A percentile compares a stretch with the other conserved stretches of the same genome.
phyloP scores from a whole-genome alignment of 1,139 yeast species.

The Candida albicans region DNA sequence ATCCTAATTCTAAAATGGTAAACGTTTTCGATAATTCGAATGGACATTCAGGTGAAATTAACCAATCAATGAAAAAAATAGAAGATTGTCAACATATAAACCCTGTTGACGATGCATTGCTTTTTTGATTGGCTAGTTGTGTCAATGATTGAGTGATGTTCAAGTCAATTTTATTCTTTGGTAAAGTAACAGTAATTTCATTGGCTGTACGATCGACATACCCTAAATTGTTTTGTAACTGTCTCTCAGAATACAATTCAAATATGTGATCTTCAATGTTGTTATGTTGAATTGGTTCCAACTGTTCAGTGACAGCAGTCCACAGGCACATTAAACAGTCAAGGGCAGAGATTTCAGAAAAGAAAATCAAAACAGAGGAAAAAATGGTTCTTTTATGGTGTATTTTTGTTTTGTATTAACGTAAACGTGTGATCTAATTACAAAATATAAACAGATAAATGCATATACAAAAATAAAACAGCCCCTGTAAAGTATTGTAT shows the following conservation, averaged over 20 bases:
- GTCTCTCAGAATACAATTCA: constrained; percentile 43
- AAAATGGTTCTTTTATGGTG: neutral
- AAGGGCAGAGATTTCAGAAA: neutral
- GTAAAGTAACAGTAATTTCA: constrained; percentile 32
- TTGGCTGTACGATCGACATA: constrained; percentile 40
- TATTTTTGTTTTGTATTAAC: no score
- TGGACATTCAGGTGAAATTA: constrained; percentile 10
- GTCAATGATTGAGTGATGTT: constrained; percentile 44
- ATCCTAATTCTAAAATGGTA: constrained; percentile 59
- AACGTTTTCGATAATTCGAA: constrained; percentile 13
- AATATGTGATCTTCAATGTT: constrained; percentile 45
- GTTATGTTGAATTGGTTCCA: constrained; percentile 9
- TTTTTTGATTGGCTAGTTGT: constrained; percentile 36
- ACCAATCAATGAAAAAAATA: constrained; percentile 55
- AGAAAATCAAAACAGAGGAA: neutral
- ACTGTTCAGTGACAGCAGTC: constrained; percentile 1
- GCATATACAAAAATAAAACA: no score
- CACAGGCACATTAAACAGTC: neutral
- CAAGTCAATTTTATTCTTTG: constrained; percentile 29
- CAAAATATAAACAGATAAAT: neutral
- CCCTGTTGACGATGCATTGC: constrained; percentile 65
- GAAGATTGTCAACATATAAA: constrained; percentile 66
- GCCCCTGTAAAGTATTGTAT: neutral
- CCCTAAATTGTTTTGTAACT: constrained; percentile 46
- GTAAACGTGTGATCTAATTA: no score